phyloP scores from a whole-genome alignment of 129 eudicot species.

The Rutidosis leptorrhynchoides region DNA sequence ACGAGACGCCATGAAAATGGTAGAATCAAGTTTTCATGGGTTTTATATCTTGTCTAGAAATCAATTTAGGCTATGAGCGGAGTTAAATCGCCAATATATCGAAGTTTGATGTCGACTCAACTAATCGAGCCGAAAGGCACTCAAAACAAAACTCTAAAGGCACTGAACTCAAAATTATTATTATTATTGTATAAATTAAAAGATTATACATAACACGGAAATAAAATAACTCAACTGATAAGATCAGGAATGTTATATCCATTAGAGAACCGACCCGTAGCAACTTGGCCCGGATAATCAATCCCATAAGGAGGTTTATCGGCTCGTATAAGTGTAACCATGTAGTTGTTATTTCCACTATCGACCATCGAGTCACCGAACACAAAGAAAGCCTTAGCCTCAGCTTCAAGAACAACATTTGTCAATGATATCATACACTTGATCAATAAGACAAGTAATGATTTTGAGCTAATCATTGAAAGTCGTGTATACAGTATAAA shows the following conservation, averaged over 20 bases:
- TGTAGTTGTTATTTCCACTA: slow-evolving; percentile 53
- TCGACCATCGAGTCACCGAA: slow-evolving; percentile 63
- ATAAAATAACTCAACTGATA: slow-evolving; percentile 45
- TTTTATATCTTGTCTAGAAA: too few species aligned
- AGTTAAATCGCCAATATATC: too few species aligned
- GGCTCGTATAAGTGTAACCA: slow-evolving; percentile 57
- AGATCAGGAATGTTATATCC: slow-evolving; percentile 54
- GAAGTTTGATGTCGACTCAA: too few species aligned
- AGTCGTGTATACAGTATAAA: background rate
- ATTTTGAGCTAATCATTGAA: slow-evolving; percentile 28
- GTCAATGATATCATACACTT: slow-evolving; percentile 6
- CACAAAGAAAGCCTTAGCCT: slow-evolving; percentile 52
- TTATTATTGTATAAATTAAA: too few species aligned
- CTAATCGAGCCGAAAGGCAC: too few species aligned
- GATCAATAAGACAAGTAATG: slow-evolving; percentile 15
- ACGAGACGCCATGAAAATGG: too few species aligned
- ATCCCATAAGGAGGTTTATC: slow-evolving; percentile 54
- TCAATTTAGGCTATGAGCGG: too few species aligned
- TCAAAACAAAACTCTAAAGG: too few species aligned
- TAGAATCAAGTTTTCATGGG: too few species aligned
- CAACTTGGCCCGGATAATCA: slow-evolving; percentile 45
- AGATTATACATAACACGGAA: background rate
- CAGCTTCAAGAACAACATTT: slow-evolving; percentile 22
- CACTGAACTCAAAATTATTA: too few species aligned
- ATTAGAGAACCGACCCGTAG: slow-evolving; percentile 68